Conservation (phyloP, 2,329 filamentous ascomycete species). For the Pezicula neosporulosa region DNA sequence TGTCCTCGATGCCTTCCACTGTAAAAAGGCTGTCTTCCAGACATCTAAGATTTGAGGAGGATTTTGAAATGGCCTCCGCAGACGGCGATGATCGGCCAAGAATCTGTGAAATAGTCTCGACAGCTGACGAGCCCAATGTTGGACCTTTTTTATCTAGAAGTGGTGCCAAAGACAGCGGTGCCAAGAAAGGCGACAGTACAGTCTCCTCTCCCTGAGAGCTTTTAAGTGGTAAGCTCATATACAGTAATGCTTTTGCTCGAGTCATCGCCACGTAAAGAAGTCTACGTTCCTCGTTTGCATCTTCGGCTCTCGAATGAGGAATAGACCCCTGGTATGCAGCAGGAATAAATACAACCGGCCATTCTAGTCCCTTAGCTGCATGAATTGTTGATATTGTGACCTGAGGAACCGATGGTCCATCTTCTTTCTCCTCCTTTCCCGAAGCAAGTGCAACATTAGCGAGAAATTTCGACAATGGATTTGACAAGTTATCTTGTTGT, state of each 20-base stretch:
- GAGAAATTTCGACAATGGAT: conserved; percentile 72
- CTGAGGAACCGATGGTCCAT: conserved; percentile 53
- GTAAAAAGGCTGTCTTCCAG: conserved; percentile 69
- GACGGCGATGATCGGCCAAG: conserved; percentile 58
- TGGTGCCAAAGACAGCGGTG: conserved; percentile 45
- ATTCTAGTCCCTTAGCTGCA: conserved; percentile 92
- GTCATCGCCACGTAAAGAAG: conserved; percentile 97
- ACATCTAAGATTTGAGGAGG: conserved; percentile 49
- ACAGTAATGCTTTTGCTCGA: conserved; percentile 79
- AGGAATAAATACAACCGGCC: conserved; percentile 92
- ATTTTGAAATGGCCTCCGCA: conserved; percentile 38
- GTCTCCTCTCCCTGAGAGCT: conserved; percentile 61
- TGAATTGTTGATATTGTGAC: conserved; percentile 96
- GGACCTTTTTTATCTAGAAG: conserved; percentile 64
- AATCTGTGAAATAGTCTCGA: conserved; percentile 69
- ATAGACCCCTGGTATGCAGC: conserved; percentile 88
- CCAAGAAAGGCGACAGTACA: conserved; percentile 70
- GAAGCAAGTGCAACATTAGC: conserved; percentile 85
- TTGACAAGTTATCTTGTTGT: conserved; percentile 63
- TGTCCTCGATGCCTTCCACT: conserved; percentile 51
- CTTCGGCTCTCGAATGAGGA: conserved; percentile 81
- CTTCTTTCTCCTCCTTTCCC: conserved; percentile 64
- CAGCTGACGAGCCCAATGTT: conserved; percentile 57
- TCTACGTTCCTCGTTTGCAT: conserved; percentile 81
- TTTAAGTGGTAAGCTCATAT: conserved; percentile 75